phyloP scores from a whole-genome alignment of 305 asterid genomes.

The Euphrasia arctica region DNA sequence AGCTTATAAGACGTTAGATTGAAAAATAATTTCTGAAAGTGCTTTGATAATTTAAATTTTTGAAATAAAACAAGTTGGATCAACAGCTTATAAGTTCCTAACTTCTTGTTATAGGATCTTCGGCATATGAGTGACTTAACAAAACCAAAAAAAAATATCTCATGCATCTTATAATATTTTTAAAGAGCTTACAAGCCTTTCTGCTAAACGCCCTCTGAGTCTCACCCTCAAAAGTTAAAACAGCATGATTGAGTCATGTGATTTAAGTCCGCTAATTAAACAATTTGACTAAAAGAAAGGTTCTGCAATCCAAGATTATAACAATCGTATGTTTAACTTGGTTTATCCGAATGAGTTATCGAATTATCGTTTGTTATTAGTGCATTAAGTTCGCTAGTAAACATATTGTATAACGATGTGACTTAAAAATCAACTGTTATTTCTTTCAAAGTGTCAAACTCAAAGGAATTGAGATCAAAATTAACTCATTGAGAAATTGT shows the following conservation, averaged over 20 bases:
- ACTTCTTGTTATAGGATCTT: too few species aligned
- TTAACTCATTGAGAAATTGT: neutral
- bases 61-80: too few species aligned
- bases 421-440: neutral
- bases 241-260: neutral
- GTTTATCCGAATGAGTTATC: constrained; percentile 5
- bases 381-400: constrained; percentile 9
- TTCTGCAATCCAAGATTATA: neutral
- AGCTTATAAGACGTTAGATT: neutral
- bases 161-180: too few species aligned
- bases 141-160: too few species aligned
- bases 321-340: constrained; percentile 7
- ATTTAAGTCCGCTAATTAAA: constrained; percentile 3
- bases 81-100: too few species aligned
- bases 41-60: too few species aligned
- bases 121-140: too few species aligned
- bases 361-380: neutral
- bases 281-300: constrained; percentile 15
- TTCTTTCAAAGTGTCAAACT: neutral
- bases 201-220: neutral
- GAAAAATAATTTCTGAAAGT: too few species aligned
- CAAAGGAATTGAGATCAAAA: constrained; percentile 5
- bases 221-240: neutral
- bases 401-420: constrained; percentile 4
- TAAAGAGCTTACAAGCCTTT: too few species aligned